Evolutionary conservation across 2,329 filamentous ascomycete genomes (phyloP), one percentile per base, ranked within the genome.

Genomic region (Curvularia eragrostidis): DNA sequence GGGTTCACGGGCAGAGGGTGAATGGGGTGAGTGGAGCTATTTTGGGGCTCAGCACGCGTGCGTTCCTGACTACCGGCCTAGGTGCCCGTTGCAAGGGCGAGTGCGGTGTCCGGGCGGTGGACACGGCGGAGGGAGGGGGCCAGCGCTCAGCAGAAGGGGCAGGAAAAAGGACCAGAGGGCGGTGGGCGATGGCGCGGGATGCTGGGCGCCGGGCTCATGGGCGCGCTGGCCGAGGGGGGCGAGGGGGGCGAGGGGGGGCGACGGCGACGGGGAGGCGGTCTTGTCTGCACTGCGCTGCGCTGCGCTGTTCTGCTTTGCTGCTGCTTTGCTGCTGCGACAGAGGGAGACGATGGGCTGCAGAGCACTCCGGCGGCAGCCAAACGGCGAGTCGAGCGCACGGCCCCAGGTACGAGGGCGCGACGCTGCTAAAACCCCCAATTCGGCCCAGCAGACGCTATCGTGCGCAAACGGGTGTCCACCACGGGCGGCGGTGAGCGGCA

Each of bases 21-120:
- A 19, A 52, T 53, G 59, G 60, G 44, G 48, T 24, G 36, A 53
- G 58, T 57, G 66, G 59, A 63, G 62, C 64, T 67, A 66, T 64
- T 65, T 64, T 58, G 62, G 66, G 61, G 61, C 61, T 52, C 61
- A 65, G 58, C 55, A 58, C 54, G 62, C 64, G 59, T 64, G 61
- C 49, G 62, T 61, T 62, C 62, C 61, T 67, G 64, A 60, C 61
- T 64, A 62, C 61, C 32, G 49, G 54, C 41, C 43, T 62, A 62
- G 60, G 56, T 58, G 62, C 56, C 63, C 61, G 66, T 66, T 64
- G 54, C 54, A 54, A 58, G 59, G 58, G 53, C 19, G 59, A 59
- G 47, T 21, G 56, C 54, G 34, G 50, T 51, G 50, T 38, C 39
- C 46, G 48, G 24, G 28, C 26, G 38, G 46, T 34, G 46, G 42